Percentiles rank a stretch among this genome's conserved stretches.
phyloP scores from a whole-genome alignment of 1,284 basidiomycete species.

The Austroboletus olivaceoglutinosus region DNA sequence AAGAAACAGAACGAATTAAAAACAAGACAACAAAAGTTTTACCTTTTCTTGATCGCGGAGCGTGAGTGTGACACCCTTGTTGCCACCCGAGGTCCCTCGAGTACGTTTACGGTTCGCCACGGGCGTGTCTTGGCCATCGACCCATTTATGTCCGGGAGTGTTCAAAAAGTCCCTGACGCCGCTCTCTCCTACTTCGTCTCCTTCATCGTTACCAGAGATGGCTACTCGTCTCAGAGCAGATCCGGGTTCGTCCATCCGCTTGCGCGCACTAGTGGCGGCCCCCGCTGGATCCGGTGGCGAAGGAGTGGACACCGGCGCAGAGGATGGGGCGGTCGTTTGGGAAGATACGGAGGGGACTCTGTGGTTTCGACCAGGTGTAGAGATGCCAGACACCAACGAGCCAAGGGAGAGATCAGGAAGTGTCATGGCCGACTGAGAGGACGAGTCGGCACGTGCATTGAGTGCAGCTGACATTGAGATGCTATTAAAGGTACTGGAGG shows the following conservation, averaged over 20 bases:
- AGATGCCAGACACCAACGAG: constrained; percentile 54
- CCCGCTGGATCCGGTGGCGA: constrained; percentile 39
- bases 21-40: neutral
- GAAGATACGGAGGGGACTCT: constrained; percentile 56
- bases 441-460: constrained; percentile 30
- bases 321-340: constrained; percentile 52
- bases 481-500: neutral
- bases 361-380: constrained; percentile 50
- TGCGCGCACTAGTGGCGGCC: constrained; percentile 10
- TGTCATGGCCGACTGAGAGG: constrained; percentile 42
- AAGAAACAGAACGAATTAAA: neutral
- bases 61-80: constrained; percentile 72
- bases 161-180: constrained; percentile 47
- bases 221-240: constrained; percentile 27
- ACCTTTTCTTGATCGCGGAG: constrained; percentile 95
- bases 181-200: constrained; percentile 40
- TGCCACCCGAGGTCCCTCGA: constrained; percentile 42
- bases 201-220: constrained; percentile 36
- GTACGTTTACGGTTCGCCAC: constrained; percentile 42
- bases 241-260: constrained; percentile 23
- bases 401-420: constrained; percentile 64
- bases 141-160: constrained; percentile 54
- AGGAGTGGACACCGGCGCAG: constrained; percentile 52
- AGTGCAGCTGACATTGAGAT: constrained; percentile 22
- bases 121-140: constrained; percentile 50